A percentile compares a stretch with the other conserved stretches of the same genome.
These are phyloP conservation scores for Candida nemodendra DNA, from an alignment of 805 yeast genomes.

Conservation along the genomic window DNA sequence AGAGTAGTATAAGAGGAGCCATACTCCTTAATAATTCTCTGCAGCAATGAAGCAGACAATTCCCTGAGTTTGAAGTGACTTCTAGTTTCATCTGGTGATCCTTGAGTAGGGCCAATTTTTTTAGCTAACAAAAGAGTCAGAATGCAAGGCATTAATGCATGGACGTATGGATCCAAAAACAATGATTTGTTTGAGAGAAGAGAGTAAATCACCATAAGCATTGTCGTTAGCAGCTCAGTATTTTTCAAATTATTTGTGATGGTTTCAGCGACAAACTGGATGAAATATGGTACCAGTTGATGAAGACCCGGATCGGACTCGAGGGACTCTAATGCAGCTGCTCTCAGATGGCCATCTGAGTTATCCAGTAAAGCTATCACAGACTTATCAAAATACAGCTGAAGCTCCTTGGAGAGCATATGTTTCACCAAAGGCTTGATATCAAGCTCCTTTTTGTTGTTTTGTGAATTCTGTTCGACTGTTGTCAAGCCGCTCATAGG, in stretches of 20 bases:
- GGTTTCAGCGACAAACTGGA: conserved; percentile 94
- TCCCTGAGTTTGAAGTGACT: conserved; percentile 69
- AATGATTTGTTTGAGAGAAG: conserved; percentile 78
- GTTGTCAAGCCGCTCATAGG: conserved; percentile 29
- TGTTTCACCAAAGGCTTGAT: conserved; percentile 93
- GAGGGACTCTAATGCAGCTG: conserved; percentile 82
- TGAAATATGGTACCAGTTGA: conserved; percentile 93
- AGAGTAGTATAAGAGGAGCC: conserved; percentile 85
- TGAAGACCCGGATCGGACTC: conserved; percentile 94
- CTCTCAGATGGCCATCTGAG: conserved; percentile 55
- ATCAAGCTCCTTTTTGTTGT: conserved; percentile 46
- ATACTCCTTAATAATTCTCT: conserved; percentile 73
- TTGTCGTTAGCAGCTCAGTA: conserved; percentile 67
- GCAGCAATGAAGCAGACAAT: conserved; percentile 79
- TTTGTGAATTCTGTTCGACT: conserved; percentile 24
- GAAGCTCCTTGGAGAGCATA: conserved; percentile 89
- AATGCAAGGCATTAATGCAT: conserved; percentile 95
- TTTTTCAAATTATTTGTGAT: conserved; percentile 83
- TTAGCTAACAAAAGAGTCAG: conserved; percentile 87
- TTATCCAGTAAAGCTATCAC: conserved; percentile 71
- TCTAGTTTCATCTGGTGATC: conserved; percentile 21
- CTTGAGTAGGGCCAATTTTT: conserved; percentile 57
- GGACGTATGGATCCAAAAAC: conserved; percentile 92
- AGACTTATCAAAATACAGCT: conserved; percentile 88
- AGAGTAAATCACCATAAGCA: conserved; percentile 87